A percentile compares a stretch with the other conserved stretches of the same genome.
phyloP scores from a whole-genome alignment of 805 yeast genomes.

The Priceomyces carsonii region DNA sequence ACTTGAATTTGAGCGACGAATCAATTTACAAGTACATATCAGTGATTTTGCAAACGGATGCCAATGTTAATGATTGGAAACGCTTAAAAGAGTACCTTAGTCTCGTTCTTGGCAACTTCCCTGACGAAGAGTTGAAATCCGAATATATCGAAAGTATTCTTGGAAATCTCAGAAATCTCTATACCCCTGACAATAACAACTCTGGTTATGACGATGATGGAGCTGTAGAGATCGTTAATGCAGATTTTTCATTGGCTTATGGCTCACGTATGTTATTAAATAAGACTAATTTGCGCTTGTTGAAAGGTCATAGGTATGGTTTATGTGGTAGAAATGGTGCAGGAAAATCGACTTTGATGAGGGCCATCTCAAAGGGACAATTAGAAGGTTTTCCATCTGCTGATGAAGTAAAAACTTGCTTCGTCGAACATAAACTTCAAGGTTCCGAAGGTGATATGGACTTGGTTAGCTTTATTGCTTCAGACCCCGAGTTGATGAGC shows the following conservation, averaged over 20 bases:
- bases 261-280: constrained; percentile 96
- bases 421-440: constrained; percentile 95
- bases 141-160: constrained; percentile 47
- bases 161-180: constrained; percentile 51
- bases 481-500: constrained; percentile 75
- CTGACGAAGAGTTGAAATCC: constrained; percentile 30
- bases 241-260: constrained; percentile 93
- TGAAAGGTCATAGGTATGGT: constrained; percentile 97
- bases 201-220: constrained; percentile 68
- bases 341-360: constrained; percentile 96
- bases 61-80: constrained; percentile 48
- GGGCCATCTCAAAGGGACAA: constrained; percentile 95
- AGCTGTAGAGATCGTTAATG: constrained; percentile 88
- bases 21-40: constrained; percentile 49
- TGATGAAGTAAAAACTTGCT: constrained; percentile 84
- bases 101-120: constrained; percentile 27
- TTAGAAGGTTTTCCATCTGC: constrained; percentile 96
- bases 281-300: constrained; percentile 83
- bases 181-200: constrained; percentile 43
- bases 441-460: constrained; percentile 93
- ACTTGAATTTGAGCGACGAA: constrained; percentile 27
- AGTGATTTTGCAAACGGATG: constrained; percentile 37
- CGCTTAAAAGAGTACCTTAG: constrained; percentile 54
- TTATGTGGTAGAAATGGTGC: constrained; percentile 98
- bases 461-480: constrained; percentile 81